Percentiles rank a stretch among this genome's conserved stretches.
Conservation (phyloP, 768 basidiomycete genomes). For the Coprinopsis marcescibilis region DNA sequence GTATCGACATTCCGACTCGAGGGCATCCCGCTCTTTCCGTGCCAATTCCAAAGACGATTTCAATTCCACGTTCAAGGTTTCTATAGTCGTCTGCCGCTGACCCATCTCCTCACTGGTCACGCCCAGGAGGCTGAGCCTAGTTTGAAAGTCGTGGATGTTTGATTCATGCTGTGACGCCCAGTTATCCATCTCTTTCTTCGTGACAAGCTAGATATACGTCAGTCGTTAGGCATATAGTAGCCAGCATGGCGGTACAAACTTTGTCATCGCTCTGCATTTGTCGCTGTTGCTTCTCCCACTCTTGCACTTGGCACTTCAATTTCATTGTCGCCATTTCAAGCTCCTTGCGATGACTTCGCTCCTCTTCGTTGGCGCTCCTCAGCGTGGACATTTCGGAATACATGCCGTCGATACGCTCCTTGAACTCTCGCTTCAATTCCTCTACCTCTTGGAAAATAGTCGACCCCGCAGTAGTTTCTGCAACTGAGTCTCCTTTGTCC, state of each 20-base stretch:
- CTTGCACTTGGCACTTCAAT: neutral
- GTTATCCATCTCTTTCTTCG: neutral
- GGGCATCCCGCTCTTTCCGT: too few relatives aligned
- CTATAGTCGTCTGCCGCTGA: too few relatives aligned
- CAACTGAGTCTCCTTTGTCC: conserved; percentile 6
- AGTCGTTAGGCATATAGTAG: neutral
- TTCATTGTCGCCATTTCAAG: neutral
- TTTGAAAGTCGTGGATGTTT: too few relatives aligned
- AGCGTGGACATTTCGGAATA: neutral
- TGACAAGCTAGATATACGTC: neutral
- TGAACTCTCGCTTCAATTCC: neutral
- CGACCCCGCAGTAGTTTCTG: neutral
- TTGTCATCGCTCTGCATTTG: neutral
- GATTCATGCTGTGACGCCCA: too few relatives aligned
- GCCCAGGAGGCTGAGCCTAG: too few relatives aligned
- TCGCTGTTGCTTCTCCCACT: neutral
- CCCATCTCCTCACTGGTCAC: too few relatives aligned
- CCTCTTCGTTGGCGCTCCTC: neutral
- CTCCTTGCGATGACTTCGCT: neutral
- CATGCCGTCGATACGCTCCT: neutral
- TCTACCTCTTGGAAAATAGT: neutral
- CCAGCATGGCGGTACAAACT: neutral
- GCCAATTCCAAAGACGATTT: too few relatives aligned
- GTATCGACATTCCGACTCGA: too few relatives aligned
- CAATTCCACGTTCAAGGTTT: too few relatives aligned